These are phyloP conservation scores for Rhododendron molle DNA, from an alignment of 148 eudicot genomes.

Conservation along the genomic window DNA sequence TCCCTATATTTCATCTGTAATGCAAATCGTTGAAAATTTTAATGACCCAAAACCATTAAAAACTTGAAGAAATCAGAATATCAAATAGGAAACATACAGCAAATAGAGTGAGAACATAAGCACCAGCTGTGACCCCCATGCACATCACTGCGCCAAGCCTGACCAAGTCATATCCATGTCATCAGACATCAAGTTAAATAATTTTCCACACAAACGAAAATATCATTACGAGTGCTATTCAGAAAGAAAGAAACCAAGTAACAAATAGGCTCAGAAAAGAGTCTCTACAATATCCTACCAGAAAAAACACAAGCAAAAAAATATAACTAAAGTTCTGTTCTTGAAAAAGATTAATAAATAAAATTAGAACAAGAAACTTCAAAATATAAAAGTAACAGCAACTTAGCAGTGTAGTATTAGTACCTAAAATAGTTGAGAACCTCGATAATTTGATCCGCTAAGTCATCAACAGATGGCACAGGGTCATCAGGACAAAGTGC, in stretches of 20 bases:
- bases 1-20: constrained; percentile 77
- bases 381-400: background rate
- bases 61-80: background rate
- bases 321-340: background rate
- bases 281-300: background rate
- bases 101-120: constrained; percentile 51
- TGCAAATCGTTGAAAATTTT: constrained; percentile 12
- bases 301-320: background rate
- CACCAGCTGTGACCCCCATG: constrained; percentile 60
- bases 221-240: background rate
- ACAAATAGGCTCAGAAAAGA: background rate
- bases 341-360: background rate
- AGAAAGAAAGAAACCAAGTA: background rate
- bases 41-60: background rate
- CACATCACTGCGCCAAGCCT: constrained; percentile 64
- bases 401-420: background rate
- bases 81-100: constrained; percentile 35
- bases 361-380: no score
- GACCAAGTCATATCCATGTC: constrained; percentile 8
- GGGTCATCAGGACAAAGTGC: constrained; percentile 65
- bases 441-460: constrained; percentile 87
- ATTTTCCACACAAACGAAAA: background rate
- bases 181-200: background rate
- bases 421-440: constrained; percentile 86
- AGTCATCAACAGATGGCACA: constrained; percentile 71